These are phyloP conservation scores for Lasiodiplodia hormozganensis DNA, from an alignment of 2,329 filamentous ascomycete species.

Conservation along the genomic window DNA sequence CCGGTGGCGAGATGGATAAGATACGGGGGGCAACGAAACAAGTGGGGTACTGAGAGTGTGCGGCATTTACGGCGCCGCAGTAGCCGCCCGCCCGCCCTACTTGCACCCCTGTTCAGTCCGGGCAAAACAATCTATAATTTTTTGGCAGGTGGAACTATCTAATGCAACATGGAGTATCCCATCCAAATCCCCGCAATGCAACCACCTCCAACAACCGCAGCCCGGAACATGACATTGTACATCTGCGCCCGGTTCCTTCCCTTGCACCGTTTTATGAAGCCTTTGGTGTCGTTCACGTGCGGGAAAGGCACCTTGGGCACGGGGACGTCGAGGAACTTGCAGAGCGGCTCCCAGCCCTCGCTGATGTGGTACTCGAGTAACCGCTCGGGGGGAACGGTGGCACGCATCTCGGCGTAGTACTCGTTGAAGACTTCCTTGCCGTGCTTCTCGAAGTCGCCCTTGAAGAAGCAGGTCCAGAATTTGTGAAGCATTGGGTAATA, in stretches of 20 bases:
- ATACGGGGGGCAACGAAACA: no score
- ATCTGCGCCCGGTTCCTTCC: conserved; percentile 62
- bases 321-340: conserved; percentile 61
- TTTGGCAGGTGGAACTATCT: no score
- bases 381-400: conserved; percentile 55
- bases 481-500: conserved; percentile 74
- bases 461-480: conserved; percentile 73
- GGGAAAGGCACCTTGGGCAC: conserved; percentile 47
- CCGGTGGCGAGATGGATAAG: no score
- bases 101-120: no score
- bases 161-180: not conserved
- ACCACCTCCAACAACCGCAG: conserved; percentile 57
- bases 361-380: conserved; percentile 62
- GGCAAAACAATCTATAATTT: no score
- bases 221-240: conserved; percentile 61
- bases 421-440: conserved; percentile 69
- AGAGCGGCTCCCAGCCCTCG: conserved; percentile 62
- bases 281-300: conserved; percentile 40
- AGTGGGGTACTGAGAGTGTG: no score
- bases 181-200: conserved; percentile 46
- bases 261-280: conserved; percentile 62
- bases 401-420: conserved; percentile 61
- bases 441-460: conserved; percentile 68
- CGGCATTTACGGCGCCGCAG: no score
- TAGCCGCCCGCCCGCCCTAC: no score